Conservation (phyloP, 352 stramenopile species). For the Phytophthora podocarpi region DNA sequence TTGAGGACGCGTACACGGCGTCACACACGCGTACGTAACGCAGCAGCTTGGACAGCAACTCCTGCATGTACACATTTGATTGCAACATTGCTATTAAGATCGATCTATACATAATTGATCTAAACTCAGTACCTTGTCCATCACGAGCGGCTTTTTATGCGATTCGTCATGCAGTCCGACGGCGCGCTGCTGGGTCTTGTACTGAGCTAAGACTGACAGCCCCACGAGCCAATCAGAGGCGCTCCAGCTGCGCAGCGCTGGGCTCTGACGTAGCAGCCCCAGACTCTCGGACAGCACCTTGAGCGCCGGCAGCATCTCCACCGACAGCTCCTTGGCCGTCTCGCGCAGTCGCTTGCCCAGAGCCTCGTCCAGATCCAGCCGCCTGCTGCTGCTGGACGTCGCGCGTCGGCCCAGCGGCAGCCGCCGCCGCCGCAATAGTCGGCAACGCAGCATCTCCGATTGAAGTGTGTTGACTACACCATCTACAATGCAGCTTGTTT, state of each 20-base stretch:
- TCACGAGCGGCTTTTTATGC: conserved; percentile 31
- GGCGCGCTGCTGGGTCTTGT: conserved; percentile 57
- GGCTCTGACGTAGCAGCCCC: conserved; percentile 58
- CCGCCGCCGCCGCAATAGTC: neutral
- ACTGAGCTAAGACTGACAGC: conserved; percentile 73
- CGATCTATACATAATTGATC: neutral
- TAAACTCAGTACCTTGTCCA: conserved; percentile 28
- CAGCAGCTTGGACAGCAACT: conserved; percentile 39
- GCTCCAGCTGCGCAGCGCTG: conserved; percentile 71
- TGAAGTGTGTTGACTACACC: conserved; percentile 4
- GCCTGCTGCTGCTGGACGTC: neutral
- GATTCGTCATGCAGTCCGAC: conserved; percentile 30
- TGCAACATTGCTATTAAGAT: conserved; percentile 1
- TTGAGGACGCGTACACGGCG: conserved; percentile 67
- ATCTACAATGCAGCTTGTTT: no score
- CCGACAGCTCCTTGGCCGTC: conserved; percentile 48
- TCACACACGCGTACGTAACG: conserved; percentile 71
- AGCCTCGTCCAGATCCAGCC: conserved; percentile 28
- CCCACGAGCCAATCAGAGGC: conserved; percentile 82
- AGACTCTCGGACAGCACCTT: conserved; percentile 80
- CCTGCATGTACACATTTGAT: conserved; percentile 1
- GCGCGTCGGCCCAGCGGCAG: neutral
- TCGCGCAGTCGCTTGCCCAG: conserved; percentile 28
- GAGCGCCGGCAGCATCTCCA: conserved; percentile 74
- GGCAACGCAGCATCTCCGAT: conserved; percentile 21